Evolutionary conservation across 768 basidiomycete species (phyloP).

Genomic region (Mrakia gelida): DNA sequence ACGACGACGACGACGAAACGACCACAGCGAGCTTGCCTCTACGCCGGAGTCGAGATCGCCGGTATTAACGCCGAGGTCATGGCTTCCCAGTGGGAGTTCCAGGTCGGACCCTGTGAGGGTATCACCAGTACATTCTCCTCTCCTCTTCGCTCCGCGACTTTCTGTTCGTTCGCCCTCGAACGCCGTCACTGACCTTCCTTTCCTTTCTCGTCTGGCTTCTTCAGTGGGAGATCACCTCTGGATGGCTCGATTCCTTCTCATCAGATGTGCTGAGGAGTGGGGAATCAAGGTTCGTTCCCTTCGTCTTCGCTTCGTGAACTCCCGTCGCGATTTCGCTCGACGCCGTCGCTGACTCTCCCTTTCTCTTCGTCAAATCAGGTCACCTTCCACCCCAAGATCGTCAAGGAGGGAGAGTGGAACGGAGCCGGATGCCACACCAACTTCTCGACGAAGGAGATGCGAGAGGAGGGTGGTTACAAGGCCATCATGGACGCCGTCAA

Average conservation of each 20-base stretch:
- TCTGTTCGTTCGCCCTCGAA: neutral
- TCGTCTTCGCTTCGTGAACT: neutral
- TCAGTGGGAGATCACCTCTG: slow-evolving; percentile 93
- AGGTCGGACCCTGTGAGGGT: slow-evolving; percentile 96
- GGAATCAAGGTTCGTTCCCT: slow-evolving; percentile 59
- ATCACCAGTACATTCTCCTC: slow-evolving; percentile 96
- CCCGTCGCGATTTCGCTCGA: neutral
- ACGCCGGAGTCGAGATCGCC: slow-evolving; percentile 92
- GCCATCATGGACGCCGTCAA: slow-evolving; percentile 86
- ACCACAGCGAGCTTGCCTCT: slow-evolving; percentile 59
- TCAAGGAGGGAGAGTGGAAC: slow-evolving; percentile 90
- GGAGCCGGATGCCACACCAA: slow-evolving; percentile 87
- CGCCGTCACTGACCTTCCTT: neutral
- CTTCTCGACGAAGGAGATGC: slow-evolving; percentile 91
- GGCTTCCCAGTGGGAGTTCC: slow-evolving; percentile 99
- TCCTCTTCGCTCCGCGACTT: slow-evolving; percentile 41
- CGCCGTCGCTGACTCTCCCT: neutral
- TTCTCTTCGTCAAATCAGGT: slow-evolving; percentile 48
- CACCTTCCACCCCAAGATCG: slow-evolving; percentile 99
- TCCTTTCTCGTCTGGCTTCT: neutral
- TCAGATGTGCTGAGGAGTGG: slow-evolving; percentile 97
- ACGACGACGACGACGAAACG: slow-evolving; percentile 23
- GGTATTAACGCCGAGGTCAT: slow-evolving; percentile 99
- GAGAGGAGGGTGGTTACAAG: slow-evolving; percentile 89
- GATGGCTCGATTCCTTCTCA: slow-evolving; percentile 95